These are phyloP conservation scores for Neophaeococcomyces aloes DNA, from an alignment of 2,329 filamentous ascomycete genomes.

Conservation along the genomic window DNA sequence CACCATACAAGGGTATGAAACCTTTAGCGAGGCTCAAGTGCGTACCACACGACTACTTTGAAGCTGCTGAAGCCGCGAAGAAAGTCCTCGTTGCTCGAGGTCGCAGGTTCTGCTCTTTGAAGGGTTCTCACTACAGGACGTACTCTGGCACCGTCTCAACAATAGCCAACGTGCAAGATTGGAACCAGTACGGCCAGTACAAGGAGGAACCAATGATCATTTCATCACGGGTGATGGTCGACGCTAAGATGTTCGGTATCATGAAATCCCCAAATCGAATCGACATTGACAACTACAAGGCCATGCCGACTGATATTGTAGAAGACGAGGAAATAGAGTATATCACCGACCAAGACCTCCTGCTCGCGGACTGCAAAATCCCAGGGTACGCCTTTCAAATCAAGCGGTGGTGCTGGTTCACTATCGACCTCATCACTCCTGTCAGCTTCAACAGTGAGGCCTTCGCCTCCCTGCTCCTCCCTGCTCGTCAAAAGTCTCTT, in stretches of 20 bases:
- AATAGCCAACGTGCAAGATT: neutral
- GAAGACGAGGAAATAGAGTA: slow-evolving; percentile 25
- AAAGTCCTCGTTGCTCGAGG: slow-evolving; percentile 1
- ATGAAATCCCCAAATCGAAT: slow-evolving; percentile 20
- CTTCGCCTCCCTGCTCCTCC: slow-evolving; percentile 41
- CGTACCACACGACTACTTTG: slow-evolving; percentile 4
- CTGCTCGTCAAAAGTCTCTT: slow-evolving; percentile 37
- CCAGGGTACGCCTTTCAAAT: slow-evolving; percentile 40
- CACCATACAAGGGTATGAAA: slow-evolving; percentile 6
- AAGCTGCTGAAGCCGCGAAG: neutral
- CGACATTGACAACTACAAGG: slow-evolving; percentile 22
- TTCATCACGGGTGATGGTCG: slow-evolving; percentile 9
- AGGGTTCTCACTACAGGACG: slow-evolving; percentile 4
- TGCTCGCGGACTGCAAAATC: slow-evolving; percentile 33
- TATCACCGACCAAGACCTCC: slow-evolving; percentile 26
- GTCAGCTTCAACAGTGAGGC: slow-evolving; percentile 38
- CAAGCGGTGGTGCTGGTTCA: slow-evolving; percentile 35
- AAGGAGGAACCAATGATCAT: slow-evolving; percentile 20
- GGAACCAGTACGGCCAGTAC: neutral
- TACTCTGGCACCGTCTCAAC: slow-evolving; percentile 1
- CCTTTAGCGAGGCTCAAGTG: neutral
- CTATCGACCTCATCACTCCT: slow-evolving; percentile 30
- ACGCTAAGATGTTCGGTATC: slow-evolving; percentile 9
- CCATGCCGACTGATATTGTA: slow-evolving; percentile 20
- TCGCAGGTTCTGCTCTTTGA: neutral